Evolutionary conservation across 2,329 filamentous ascomycete species (phyloP), one percentile per base, ranked within the genome.

Genomic region (Neophaeococcomyces mojaviensis): DNA sequence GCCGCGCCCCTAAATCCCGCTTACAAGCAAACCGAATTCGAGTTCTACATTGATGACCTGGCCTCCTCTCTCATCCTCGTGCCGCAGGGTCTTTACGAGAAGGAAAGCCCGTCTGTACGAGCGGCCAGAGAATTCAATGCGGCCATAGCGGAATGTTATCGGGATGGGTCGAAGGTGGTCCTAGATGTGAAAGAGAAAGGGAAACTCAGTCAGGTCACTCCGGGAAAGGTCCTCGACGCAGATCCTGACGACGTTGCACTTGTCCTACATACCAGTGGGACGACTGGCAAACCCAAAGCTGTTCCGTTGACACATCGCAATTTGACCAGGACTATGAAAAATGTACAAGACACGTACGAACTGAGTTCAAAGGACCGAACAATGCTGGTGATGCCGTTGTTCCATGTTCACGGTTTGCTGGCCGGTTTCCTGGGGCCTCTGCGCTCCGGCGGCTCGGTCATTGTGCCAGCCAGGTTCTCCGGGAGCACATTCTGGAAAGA

Each of bases 11-110:
- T 94, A 54, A 94, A 94, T 65, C 81, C 87, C 33, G 83, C 82
- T 36, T 94, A 94, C 72, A 94, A 89, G 70, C 86, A 92, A 66
- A 82, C 82, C 47, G 87, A 94, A 65, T 92, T 90, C 63, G 87
- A 92, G 64, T 94, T 94, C 67, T 94, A 92, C 66, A 90, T 94
- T 59, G 83, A 88, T 54, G 87, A 94, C 62, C 73, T 94, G 57
- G 86, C 82, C 61, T 90, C 87, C 4, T 82, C 82, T 28, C 70
- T 94, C 49, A 78, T 88, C 26, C 72, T 94, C 30, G 83, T 94
- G 8, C 86, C 87, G 10, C 73, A 73, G 55, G 86, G 85, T 13
- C 78, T 82, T 12, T 85, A 79, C 58, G 71, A 72, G 9, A 74
- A 80, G 55, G 71, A 82, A 61, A 81, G 79, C 8, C 77, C 85